These are phyloP conservation scores for Globisporangium nunn DNA, from an alignment of 352 stramenopile species.

Conservation along the genomic window DNA sequence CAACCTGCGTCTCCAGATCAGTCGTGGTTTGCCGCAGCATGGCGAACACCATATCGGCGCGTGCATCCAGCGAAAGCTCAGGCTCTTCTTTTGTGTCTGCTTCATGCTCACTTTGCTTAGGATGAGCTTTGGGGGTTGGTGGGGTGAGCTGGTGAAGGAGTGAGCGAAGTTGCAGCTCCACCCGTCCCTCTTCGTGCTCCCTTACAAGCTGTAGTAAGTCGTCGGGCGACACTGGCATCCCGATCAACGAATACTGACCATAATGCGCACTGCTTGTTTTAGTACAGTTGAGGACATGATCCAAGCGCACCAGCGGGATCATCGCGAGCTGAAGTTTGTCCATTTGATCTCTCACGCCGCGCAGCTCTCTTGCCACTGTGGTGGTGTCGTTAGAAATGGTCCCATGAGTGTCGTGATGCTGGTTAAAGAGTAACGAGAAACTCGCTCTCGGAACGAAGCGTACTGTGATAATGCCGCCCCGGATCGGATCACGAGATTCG, in stretches of 20 bases:
- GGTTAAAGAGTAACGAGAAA: neutral
- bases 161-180: constrained; percentile 3
- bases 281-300: neutral
- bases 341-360: neutral
- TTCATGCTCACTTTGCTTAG: neutral
- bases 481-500: neutral
- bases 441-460: constrained; percentile 6
- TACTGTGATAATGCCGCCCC: neutral
- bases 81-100: neutral
- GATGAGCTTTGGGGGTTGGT: neutral
- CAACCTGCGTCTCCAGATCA: constrained; percentile 22
- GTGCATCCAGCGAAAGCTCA: constrained; percentile 16
- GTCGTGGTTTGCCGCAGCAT: constrained; percentile 18
- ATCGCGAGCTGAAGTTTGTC: neutral
- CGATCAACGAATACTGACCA: neutral
- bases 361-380: neutral
- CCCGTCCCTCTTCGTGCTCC: constrained; percentile 7
- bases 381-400: neutral
- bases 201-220: constrained; percentile 13
- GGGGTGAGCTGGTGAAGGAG: constrained; percentile 1
- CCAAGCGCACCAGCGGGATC: constrained; percentile 4
- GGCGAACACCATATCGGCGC: constrained; percentile 21
- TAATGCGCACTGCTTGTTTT: too few species aligned
- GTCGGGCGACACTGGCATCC: constrained; percentile 3
- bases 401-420: neutral